These are phyloP conservation scores for Trichoderma asperellum DNA, from an alignment of 2,329 filamentous ascomycete species.

Conservation along the genomic window DNA sequence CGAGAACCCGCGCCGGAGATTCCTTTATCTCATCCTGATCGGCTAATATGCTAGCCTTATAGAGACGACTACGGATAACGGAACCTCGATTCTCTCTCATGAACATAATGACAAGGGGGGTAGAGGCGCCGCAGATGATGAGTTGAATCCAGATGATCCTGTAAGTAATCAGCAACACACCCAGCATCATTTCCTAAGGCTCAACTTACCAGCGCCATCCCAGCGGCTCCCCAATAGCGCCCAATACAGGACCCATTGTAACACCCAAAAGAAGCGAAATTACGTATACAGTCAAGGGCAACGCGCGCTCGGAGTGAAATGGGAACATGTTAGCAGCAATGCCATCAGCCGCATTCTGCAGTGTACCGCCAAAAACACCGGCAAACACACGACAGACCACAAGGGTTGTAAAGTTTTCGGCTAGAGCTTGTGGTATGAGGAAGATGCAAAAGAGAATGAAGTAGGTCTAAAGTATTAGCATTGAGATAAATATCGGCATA, in stretches of 20 bases:
- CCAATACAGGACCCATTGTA: background rate
- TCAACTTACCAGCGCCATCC: background rate
- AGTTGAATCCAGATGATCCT: slow-evolving; percentile 3
- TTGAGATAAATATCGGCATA: background rate
- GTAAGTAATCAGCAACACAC: background rate
- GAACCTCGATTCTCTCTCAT: background rate
- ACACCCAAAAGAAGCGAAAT: background rate
- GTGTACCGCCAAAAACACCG: background rate
- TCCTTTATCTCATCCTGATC: background rate
- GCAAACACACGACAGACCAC: background rate
- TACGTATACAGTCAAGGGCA: background rate
- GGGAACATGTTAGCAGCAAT: background rate
- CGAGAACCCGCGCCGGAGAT: background rate
- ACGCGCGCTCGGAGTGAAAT: background rate
- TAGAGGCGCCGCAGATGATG: background rate
- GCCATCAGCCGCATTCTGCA: background rate
- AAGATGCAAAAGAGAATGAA: background rate
- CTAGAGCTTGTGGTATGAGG: background rate
- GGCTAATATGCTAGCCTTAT: background rate
- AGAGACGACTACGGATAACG: background rate
- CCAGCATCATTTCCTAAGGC: background rate
- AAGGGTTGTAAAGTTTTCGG: background rate
- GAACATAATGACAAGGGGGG: background rate
- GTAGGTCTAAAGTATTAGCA: background rate
- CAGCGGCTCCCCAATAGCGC: background rate